Percentiles rank a stretch among this genome's conserved stretches.
These are phyloP conservation scores for Paxillus rubicundulus DNA, from an alignment of 768 basidiomycete genomes.

Conservation along the genomic window DNA sequence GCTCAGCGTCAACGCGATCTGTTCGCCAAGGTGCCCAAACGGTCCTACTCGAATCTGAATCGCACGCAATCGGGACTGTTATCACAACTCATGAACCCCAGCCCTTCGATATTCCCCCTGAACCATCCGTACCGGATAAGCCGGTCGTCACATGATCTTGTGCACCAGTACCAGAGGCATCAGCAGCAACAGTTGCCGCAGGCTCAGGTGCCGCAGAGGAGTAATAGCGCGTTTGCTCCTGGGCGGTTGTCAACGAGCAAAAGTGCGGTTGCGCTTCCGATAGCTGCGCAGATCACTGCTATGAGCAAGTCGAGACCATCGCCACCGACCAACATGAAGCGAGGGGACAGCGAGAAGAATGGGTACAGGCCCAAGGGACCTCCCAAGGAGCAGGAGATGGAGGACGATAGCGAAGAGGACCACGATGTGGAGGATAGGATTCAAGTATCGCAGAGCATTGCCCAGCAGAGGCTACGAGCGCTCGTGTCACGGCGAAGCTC, in stretches of 20 bases:
- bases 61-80: conserved; percentile 57
- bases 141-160: conserved; percentile 48
- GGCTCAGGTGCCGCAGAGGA: conserved; percentile 26
- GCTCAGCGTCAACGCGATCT: conserved; percentile 65
- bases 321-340: conserved; percentile 20
- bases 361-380: conserved; percentile 65
- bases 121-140: conserved; percentile 58
- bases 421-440: conserved; percentile 48
- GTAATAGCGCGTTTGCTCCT: conserved; percentile 31
- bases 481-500: conserved; percentile 48
- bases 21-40: conserved; percentile 64
- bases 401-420: conserved; percentile 56
- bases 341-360: conserved; percentile 28
- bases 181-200: conserved; percentile 21
- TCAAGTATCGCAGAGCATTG: conserved; percentile 63
- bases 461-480: conserved; percentile 62
- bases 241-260: conserved; percentile 48
- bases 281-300: conserved; percentile 49
- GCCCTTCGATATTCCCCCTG: conserved; percentile 56
- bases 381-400: conserved; percentile 64
- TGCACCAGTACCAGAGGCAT: conserved; percentile 21
- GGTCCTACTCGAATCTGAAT: conserved; percentile 60
- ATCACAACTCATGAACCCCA: conserved; percentile 70
- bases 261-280: conserved; percentile 58
- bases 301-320: conserved; percentile 28